Evolutionary conservation across 1,284 basidiomycete species (phyloP).

Genomic region (Naganishia sp.): DNA sequence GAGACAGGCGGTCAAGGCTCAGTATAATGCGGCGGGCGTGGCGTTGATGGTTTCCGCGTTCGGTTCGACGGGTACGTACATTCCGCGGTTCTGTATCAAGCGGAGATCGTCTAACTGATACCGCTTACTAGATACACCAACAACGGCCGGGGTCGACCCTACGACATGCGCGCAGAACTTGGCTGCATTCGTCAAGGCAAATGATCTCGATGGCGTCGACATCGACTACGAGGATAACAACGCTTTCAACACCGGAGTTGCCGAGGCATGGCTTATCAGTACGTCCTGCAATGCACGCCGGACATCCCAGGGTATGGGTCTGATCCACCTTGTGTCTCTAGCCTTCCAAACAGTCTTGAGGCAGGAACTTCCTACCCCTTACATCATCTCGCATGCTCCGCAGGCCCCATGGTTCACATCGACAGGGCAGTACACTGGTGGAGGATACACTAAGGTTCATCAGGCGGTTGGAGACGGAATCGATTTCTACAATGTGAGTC

Average conservation of each 20-base stretch:
- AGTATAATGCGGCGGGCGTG: constrained; percentile 55
- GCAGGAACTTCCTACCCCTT: constrained; percentile 44
- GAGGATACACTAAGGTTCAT: constrained; percentile 49
- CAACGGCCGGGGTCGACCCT: constrained; percentile 50
- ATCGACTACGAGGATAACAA: constrained; percentile 56
- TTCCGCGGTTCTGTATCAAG: not conserved
- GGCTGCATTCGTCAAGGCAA: constrained; percentile 52
- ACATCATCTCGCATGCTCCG: constrained; percentile 50
- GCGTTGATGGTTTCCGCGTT: constrained; percentile 56
- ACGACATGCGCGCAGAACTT: constrained; percentile 46
- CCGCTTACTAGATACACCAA: constrained; percentile 47
- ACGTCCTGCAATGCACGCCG: not conserved
- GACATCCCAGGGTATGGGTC: not conserved
- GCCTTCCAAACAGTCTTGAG: constrained; percentile 50
- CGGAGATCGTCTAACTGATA: not conserved
- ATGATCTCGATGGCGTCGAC: constrained; percentile 58
- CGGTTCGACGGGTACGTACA: constrained; percentile 50
- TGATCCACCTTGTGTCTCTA: not conserved
- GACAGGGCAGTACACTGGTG: constrained; percentile 41
- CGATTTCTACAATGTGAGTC: constrained; percentile 41
- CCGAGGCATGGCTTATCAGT: constrained; percentile 48
- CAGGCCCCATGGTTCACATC: constrained; percentile 50
- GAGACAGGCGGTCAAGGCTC: constrained; percentile 44
- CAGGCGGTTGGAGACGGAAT: constrained; percentile 43
- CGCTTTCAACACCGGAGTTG: constrained; percentile 45